A percentile compares a stretch with the other conserved stretches of the same genome.
phyloP scores from a whole-genome alignment of 805 yeast genomes.

The Cyberlindnera mrakii region DNA sequence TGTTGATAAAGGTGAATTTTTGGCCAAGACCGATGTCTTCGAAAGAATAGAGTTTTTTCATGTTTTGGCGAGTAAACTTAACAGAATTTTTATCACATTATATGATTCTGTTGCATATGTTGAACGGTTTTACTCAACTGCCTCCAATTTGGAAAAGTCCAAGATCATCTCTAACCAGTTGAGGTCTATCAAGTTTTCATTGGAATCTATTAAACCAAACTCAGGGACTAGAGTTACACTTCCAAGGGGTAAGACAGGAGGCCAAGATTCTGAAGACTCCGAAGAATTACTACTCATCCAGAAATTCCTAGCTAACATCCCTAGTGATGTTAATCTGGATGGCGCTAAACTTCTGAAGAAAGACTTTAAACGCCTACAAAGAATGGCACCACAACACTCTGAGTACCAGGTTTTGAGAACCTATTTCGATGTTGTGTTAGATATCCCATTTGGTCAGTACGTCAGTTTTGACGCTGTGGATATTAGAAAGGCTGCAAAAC shows the following conservation, averaged over 20 bases:
- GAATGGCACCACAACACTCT: conserved; percentile 46
- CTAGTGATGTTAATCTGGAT: conserved; percentile 30
- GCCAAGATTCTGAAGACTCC: conserved; percentile 23
- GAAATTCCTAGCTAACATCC: conserved; percentile 24
- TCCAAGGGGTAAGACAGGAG: not conserved
- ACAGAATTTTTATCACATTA: conserved; percentile 34
- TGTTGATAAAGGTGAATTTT: conserved; percentile 36
- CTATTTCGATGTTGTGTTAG: conserved; percentile 59
- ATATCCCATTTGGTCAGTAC: conserved; percentile 51
- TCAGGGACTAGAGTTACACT: not conserved
- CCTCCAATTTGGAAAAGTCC: conserved; percentile 46
- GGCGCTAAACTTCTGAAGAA: conserved; percentile 35
- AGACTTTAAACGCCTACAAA: conserved; percentile 50
- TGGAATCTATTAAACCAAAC: conserved; percentile 35
- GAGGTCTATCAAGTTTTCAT: conserved; percentile 41
- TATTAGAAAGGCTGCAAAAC: conserved; percentile 44
- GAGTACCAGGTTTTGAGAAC: conserved; percentile 62
- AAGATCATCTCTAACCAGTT: conserved; percentile 50
- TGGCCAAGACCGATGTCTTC: conserved; percentile 27
- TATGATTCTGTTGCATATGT: conserved; percentile 27
- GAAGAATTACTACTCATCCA: conserved; percentile 32
- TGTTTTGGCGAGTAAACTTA: conserved; percentile 30
- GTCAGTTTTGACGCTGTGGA: conserved; percentile 31
- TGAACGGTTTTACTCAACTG: conserved; percentile 44
- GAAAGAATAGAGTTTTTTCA: conserved; percentile 31